Percentiles rank a stretch among this genome's conserved stretches.
Evolutionary conservation across 169 alveolate genomes (phyloP).

Genomic region (Condylostoma magnum): DNA sequence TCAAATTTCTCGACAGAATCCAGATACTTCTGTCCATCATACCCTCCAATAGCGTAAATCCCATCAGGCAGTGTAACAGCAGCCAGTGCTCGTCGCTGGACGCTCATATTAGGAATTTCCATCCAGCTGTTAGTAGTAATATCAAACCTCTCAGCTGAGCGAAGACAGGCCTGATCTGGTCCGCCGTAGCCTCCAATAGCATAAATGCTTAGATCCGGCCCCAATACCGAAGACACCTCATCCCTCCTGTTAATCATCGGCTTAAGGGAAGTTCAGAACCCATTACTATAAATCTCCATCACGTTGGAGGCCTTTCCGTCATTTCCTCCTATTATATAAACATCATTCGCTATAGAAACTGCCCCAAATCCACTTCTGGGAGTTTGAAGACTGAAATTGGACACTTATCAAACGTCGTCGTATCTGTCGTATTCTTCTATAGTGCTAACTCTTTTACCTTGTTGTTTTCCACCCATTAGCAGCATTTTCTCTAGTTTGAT

Average conservation of each 20-base stretch:
- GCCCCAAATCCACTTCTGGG: conserved; percentile 70
- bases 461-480: conserved; percentile 70
- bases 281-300: conserved; percentile 39
- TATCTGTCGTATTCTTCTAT: conserved; percentile 50
- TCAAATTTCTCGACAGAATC: conserved; percentile 63
- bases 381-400: conserved; percentile 35
- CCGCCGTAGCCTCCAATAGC: conserved; percentile 86
- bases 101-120: conserved; percentile 46
- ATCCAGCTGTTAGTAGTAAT: conserved; percentile 50
- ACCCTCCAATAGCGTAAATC: conserved; percentile 82
- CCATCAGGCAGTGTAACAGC: conserved; percentile 78
- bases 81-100: conserved; percentile 65
- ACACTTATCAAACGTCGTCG: conserved; percentile 20
- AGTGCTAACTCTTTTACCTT: conserved; percentile 52
- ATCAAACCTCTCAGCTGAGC: conserved; percentile 56
- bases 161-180: conserved; percentile 31
- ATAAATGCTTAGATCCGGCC: conserved; percentile 66
- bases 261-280: conserved; percentile 44
- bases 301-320: conserved; percentile 60
- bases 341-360: conserved; percentile 32
- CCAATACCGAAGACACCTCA: conserved; percentile 68
- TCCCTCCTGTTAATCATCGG: conserved; percentile 66
- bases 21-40: conserved; percentile 64
- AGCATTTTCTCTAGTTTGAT: conserved; percentile 33
- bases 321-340: conserved; percentile 71